phyloP scores from a whole-genome alignment of 495 filamentous ascomycete species.

The Echria macrotheca region DNA sequence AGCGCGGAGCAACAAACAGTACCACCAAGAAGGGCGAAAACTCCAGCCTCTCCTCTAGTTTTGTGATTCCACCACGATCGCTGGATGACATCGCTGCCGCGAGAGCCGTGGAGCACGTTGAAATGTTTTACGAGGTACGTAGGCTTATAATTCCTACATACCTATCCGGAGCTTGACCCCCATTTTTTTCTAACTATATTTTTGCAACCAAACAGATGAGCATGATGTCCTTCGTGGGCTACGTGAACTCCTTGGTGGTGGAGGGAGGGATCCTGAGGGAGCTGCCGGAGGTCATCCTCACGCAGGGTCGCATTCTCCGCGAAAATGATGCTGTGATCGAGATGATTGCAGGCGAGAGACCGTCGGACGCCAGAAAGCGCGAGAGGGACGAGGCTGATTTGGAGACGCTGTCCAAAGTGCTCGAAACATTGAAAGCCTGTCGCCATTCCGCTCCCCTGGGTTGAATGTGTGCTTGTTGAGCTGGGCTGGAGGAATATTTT shows the following conservation, averaged over 20 bases:
- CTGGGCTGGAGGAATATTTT: too few relatives aligned
- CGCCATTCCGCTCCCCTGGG: too few relatives aligned
- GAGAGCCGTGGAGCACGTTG: not conserved
- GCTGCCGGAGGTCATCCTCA: slow-evolving; percentile 6
- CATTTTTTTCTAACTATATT: too few relatives aligned
- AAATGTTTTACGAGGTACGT: slow-evolving; percentile 6
- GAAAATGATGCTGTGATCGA: not conserved
- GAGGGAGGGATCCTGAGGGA: slow-evolving; percentile 7
- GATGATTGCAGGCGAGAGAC: slow-evolving; percentile 6
- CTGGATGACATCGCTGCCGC: not conserved
- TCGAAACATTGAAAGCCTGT: slow-evolving; percentile 5
- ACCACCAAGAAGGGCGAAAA: not conserved
- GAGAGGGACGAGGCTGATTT: slow-evolving; percentile 1
- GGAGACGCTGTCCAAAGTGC: not conserved
- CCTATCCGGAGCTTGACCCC: not conserved
- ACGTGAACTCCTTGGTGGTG: slow-evolving; percentile 9
- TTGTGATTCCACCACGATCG: not conserved
- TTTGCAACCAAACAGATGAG: not conserved
- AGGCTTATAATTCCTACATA: too few relatives aligned
- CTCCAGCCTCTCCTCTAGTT: not conserved
- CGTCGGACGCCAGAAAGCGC: not conserved
- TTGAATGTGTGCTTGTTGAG: too few relatives aligned
- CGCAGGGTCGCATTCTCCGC: not conserved
- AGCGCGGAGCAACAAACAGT: not conserved
- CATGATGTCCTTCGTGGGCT: slow-evolving; percentile 5